A percentile compares a stretch with the other conserved stretches of the same genome.
These are phyloP conservation scores for Spatholobus suberectus DNA, from an alignment of 306 rosid species.

Conservation along the genomic window DNA sequence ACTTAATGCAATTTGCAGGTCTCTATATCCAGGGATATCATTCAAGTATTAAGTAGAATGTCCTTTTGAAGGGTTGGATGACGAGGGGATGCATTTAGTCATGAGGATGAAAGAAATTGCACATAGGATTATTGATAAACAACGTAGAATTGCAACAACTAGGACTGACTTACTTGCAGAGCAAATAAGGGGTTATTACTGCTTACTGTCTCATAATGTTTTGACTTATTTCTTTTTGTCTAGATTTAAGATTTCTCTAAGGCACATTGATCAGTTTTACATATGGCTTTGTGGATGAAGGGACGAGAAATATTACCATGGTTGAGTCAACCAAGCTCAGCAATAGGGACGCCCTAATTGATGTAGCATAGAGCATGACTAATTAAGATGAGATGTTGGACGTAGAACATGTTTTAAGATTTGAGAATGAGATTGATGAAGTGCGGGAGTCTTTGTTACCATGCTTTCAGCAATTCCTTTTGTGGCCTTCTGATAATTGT, in stretches of 20 bases:
- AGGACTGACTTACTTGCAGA: conserved; percentile 50
- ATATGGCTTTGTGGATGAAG: conserved; percentile 65
- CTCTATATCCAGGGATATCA: conserved; percentile 79
- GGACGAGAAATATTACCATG: conserved; percentile 47
- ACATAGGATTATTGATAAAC: conserved; percentile 63
- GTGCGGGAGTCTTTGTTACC: conserved; percentile 47
- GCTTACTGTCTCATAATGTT: background rate
- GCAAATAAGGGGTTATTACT: conserved; percentile 51
- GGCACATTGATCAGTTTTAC: conserved; percentile 49
- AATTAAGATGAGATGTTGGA: conserved; percentile 48
- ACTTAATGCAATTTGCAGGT: conserved; percentile 62
- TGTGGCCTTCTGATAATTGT: conserved; percentile 72
- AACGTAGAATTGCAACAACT: conserved; percentile 57
- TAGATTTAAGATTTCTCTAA: conserved; percentile 41
- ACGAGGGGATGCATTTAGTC: conserved; percentile 62
- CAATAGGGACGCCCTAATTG: conserved; percentile 50
- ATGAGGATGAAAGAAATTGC: conserved; percentile 84
- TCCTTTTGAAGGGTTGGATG: conserved; percentile 73
- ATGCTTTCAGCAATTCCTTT: conserved; percentile 51
- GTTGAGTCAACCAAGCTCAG: conserved; percentile 49
- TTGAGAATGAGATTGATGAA: conserved; percentile 55
- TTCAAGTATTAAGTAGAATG: conserved; percentile 66
- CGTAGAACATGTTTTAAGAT: conserved; percentile 49
- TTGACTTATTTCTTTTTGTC: background rate
- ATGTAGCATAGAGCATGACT: conserved; percentile 42